Conservation (phyloP, 108 stramenopile species). For the Craspedostauros australis region DNA sequence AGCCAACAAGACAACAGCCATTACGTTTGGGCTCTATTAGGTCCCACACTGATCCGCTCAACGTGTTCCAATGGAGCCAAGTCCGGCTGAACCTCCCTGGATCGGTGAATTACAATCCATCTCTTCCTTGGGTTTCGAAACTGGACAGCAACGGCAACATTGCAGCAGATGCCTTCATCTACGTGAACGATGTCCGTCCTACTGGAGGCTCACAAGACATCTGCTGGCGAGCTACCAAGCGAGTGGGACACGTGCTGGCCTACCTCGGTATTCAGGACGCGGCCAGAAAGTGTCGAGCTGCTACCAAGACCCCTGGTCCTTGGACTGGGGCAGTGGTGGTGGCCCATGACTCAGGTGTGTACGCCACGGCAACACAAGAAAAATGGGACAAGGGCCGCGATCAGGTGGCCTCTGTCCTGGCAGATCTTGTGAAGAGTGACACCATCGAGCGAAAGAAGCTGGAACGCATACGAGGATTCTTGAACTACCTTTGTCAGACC, state of each 20-base stretch:
- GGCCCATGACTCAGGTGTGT: conserved; percentile 8
- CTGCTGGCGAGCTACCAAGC: neutral
- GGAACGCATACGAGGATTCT: conserved; percentile 24
- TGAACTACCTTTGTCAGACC: conserved; percentile 30
- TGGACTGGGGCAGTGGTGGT: conserved; percentile 42
- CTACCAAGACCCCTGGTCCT: conserved; percentile 22
- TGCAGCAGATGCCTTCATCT: conserved; percentile 26
- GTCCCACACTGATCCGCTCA: no score
- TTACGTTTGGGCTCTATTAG: no score
- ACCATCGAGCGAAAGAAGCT: conserved; percentile 3
- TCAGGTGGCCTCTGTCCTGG: no score
- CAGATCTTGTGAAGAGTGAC: no score
- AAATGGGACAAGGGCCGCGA: conserved; percentile 29
- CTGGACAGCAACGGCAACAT: no score
- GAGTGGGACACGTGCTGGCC: neutral
- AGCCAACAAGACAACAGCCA: no score
- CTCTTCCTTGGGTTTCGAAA: no score
- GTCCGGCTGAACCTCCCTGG: no score
- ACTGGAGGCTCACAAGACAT: conserved; percentile 2
- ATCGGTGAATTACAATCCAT: no score
- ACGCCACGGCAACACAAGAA: conserved; percentile 5
- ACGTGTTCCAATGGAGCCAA: no score
- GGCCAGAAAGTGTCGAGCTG: conserved; percentile 18
- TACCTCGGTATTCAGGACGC: conserved; percentile 54
- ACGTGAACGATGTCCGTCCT: conserved; percentile 34